Base-by-base conservation (phyloP, 2,329 filamentous ascomycete genomes). In the Escovopsis sp. region DNA sequence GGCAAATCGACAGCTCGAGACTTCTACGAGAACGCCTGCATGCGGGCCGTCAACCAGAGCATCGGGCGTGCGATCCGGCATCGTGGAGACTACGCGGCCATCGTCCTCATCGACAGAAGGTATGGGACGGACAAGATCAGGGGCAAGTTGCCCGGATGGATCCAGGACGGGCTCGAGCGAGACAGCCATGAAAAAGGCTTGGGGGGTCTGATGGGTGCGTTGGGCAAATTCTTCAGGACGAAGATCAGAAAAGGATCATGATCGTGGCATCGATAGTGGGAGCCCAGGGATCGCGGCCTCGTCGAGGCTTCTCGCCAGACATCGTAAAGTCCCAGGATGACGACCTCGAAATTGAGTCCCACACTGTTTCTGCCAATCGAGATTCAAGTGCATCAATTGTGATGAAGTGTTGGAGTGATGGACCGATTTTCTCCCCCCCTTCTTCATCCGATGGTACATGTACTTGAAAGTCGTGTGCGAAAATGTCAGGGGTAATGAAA, bases 31-130 rank as follows among this genome's bases (percentile, higher is more conserved):
- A 96, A 96, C 52, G 75, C 84, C 0, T 94, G 87, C 54, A 94
- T 98, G 87, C 70, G 90, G 27, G 85, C 87, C 4, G 90, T 98
- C 4, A 98, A 98, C 54, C 90, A 98, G 62, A 90, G 84, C 51
- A 87, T 98, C 45, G 90, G 90, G 1, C 68, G 90, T 39, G 90
- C 86, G 1, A 94, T 98, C 47, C 68, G 90, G 32, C 90, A 98
- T 53, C 71, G 70, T 37, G 74, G 72, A 17, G 90, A 98, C 57
- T 96, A 93, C 57, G 90, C 90, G 4, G 77, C 81, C 13, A 94
- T 98, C 43, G 60, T 94, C 38, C 68, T 98, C 51, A 63, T 90
- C 25, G 90, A 98, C 56, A 66, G 70, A 43, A 66, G 90, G 35
- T 98, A 90, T 56, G 71, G 67, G n/a, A 73, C 69, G 19, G 65